Evolutionary conservation across 805 yeast species (phyloP).

Genomic region (Metschnikowia lochheadii): DNA sequence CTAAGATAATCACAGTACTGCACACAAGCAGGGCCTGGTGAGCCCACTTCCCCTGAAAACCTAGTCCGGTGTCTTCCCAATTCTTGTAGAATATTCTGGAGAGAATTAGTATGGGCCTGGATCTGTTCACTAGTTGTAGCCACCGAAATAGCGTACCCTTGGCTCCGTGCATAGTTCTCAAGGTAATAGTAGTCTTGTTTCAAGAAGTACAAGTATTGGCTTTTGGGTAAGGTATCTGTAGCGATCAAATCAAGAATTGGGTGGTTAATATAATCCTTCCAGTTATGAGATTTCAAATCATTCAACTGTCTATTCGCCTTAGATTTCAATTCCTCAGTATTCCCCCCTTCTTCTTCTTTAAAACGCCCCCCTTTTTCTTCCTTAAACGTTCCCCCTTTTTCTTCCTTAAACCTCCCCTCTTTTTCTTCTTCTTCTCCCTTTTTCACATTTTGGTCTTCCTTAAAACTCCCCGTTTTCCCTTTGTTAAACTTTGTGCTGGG

Average conservation of each 20-base stretch:
- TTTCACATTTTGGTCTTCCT: too few relatives aligned
- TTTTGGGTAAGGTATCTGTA: conserved; percentile 43
- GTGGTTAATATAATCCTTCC: conserved; percentile 60
- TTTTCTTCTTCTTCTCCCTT: too few relatives aligned
- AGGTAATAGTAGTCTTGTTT: conserved; percentile 69
- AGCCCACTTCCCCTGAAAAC: conserved; percentile 37
- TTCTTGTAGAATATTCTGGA: conserved; percentile 52
- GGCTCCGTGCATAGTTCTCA: conserved; percentile 63
- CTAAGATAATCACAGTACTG: conserved; percentile 59
- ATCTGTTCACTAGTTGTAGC: conserved; percentile 54
- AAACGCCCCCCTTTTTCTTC: too few relatives aligned
- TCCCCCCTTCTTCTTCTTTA: too few relatives aligned
- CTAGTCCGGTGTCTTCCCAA: conserved; percentile 51
- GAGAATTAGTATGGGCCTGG: conserved; percentile 46
- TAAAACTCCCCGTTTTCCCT: not conserved
- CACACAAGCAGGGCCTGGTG: conserved; percentile 53
- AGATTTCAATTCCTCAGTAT: too few relatives aligned
- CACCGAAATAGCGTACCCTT: conserved; percentile 57
- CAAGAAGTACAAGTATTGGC: conserved; percentile 50
- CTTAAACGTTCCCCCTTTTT: too few relatives aligned
- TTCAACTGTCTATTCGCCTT: not conserved
- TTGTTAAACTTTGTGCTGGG: too few relatives aligned
- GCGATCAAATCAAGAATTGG: conserved; percentile 57
- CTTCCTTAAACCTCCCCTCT: too few relatives aligned
- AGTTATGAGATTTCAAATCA: conserved; percentile 18